These are phyloP conservation scores for Globisporangium mamillatum DNA, from an alignment of 352 stramenopile genomes.

Conservation along the genomic window DNA sequence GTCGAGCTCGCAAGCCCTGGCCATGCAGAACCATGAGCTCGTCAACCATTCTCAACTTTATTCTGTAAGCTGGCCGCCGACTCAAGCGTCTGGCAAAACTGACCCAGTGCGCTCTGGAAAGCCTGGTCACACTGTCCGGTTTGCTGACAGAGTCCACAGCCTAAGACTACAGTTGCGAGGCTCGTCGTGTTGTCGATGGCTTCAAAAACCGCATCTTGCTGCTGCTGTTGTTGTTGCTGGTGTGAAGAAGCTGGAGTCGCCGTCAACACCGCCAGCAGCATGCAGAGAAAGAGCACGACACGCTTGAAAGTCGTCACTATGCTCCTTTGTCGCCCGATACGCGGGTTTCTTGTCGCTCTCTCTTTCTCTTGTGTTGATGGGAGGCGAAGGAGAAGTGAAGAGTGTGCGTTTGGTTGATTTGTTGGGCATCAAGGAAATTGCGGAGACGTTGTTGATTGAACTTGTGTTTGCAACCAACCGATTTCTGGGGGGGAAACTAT, in stretches of 20 bases:
- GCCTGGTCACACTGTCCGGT: slow-evolving; percentile 59
- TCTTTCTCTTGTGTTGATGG: too few species aligned
- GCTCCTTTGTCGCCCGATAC: neutral
- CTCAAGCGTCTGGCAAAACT: slow-evolving; percentile 62
- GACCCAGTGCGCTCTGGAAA: slow-evolving; percentile 48
- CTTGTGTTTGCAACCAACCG: too few species aligned
- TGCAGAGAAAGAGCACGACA: neutral
- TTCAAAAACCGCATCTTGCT: neutral
- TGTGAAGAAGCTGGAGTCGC: neutral
- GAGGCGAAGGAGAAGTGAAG: too few species aligned
- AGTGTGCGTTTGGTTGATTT: too few species aligned
- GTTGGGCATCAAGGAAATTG: too few species aligned
- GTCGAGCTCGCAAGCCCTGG: too few species aligned
- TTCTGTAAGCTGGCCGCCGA: slow-evolving; percentile 22
- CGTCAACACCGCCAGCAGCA: neutral
- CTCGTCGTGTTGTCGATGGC: slow-evolving; percentile 24
- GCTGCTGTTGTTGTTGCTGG: slow-evolving; percentile 3
- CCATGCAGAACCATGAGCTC: too few species aligned
- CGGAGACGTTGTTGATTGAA: too few species aligned
- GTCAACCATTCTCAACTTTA: too few species aligned
- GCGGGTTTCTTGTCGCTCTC: too few species aligned
- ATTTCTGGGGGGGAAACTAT: too few species aligned
- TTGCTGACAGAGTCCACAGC: slow-evolving; percentile 59
- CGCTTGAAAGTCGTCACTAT: neutral
- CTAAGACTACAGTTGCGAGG: slow-evolving; percentile 46